phyloP scores from a whole-genome alignment of 768 basidiomycete genomes.

The Hericium rajendrae region DNA sequence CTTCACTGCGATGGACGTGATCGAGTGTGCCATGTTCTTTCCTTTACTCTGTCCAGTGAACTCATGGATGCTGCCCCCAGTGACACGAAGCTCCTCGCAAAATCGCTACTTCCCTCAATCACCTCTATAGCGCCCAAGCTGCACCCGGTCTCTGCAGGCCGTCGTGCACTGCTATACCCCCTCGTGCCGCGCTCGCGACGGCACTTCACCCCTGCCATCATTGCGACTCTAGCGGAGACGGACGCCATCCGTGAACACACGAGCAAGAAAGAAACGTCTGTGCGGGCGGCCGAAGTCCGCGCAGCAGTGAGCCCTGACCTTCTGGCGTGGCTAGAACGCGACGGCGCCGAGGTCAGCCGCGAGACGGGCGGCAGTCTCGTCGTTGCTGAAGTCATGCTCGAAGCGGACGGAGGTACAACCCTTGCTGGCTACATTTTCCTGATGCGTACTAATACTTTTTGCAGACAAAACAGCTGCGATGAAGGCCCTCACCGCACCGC shows the following conservation, averaged over 20 bases:
- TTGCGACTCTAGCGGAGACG: slow-evolving; percentile 61
- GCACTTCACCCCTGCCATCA: slow-evolving; percentile 82
- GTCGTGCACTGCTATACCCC: slow-evolving; percentile 75
- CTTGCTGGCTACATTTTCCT: neutral
- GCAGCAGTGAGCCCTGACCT: slow-evolving; percentile 66
- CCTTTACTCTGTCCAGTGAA: neutral
- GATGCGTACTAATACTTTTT: neutral
- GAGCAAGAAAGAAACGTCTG: slow-evolving; percentile 69
- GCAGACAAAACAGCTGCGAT: slow-evolving; percentile 65
- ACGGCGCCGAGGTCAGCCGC: slow-evolving; percentile 50
- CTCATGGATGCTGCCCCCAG: slow-evolving; percentile 26
- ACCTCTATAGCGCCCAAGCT: slow-evolving; percentile 47
- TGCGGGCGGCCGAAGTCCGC: slow-evolving; percentile 62
- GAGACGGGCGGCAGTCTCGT: slow-evolving; percentile 78
- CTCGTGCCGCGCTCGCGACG: slow-evolving; percentile 74
- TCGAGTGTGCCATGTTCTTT: slow-evolving; percentile 50
- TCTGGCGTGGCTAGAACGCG: slow-evolving; percentile 56
- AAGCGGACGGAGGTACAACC: slow-evolving; percentile 67
- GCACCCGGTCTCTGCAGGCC: slow-evolving; percentile 58
- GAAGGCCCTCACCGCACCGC: slow-evolving; percentile 46
- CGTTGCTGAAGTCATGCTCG: slow-evolving; percentile 75
- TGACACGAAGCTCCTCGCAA: slow-evolving; percentile 84
- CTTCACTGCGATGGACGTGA: slow-evolving; percentile 83
- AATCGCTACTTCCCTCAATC: slow-evolving; percentile 69
- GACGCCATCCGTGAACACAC: slow-evolving; percentile 60